These are phyloP conservation scores for Amanita polypyramis DNA, from an alignment of 768 basidiomycete species.

Conservation along the genomic window DNA sequence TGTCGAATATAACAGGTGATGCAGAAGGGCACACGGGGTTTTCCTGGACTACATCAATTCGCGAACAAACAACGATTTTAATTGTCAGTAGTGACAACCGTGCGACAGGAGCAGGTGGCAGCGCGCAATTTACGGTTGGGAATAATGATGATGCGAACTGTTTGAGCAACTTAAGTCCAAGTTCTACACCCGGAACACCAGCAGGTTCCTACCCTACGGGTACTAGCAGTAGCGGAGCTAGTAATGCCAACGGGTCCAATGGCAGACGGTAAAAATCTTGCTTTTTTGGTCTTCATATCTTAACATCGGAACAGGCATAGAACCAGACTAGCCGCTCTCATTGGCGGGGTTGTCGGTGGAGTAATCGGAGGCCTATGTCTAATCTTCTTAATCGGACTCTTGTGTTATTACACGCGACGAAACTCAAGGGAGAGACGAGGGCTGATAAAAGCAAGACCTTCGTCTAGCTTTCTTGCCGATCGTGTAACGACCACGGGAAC, in stretches of 20 bases:
- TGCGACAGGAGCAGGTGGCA: slow-evolving; percentile 65
- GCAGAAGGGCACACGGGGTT: slow-evolving; percentile 51
- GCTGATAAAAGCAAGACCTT: slow-evolving; percentile 42
- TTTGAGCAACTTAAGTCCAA: slow-evolving; percentile 50
- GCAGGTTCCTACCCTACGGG: slow-evolving; percentile 63
- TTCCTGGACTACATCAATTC: slow-evolving; percentile 52
- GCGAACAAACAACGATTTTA: slow-evolving; percentile 53
- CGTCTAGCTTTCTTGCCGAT: too few species aligned
- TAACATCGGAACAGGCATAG: neutral
- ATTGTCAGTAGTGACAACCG: slow-evolving; percentile 57
- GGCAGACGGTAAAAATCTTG: slow-evolving; percentile 10
- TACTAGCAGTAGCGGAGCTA: slow-evolving; percentile 16
- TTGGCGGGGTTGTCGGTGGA: slow-evolving; percentile 38
- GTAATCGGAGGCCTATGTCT: slow-evolving; percentile 42
- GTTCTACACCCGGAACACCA: slow-evolving; percentile 66
- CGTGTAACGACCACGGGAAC: too few species aligned
- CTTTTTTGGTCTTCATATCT: neutral
- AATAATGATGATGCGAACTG: slow-evolving; percentile 41
- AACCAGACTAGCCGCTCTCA: slow-evolving; percentile 24
- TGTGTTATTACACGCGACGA: slow-evolving; percentile 40
- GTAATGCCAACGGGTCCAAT: neutral
- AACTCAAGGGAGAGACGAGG: slow-evolving; percentile 24
- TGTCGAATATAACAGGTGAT: slow-evolving; percentile 33
- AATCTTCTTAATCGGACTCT: slow-evolving; percentile 26
- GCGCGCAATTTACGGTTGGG: slow-evolving; percentile 44